Evolutionary conservation across 176 grass and related monocot genomes (phyloP), one percentile per base, ranked within the genome.

Genomic region (Alopecurus myosuroides): DNA sequence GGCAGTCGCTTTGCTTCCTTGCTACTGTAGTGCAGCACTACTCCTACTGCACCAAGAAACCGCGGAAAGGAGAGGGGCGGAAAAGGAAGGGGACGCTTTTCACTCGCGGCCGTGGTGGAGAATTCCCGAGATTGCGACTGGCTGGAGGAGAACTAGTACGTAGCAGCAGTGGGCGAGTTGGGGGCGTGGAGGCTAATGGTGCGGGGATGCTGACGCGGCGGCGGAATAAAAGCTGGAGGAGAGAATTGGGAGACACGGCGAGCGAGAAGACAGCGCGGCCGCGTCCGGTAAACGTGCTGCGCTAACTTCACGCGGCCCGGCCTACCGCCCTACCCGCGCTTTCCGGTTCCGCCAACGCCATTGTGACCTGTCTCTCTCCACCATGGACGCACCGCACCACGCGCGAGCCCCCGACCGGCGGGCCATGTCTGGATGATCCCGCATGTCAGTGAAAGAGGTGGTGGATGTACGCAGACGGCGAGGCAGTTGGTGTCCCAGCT

Each of bases 201-300:
- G 70, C 41, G 61, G 49, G 34, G 46, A 44, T 61, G 34, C 74
- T 35, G 86, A 35, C 79, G 86, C 37, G 79, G 77, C 79, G 71
- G 8, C 79, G 29, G 77, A 84, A 84, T 84, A 74, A 74, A 53
- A 84, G 55, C 75, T 20, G 19, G 55, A 45, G 81, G 49, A 37
- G 23, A 67, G 11, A 44, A 31, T 70, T 31, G 26, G 26, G 26
- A 28, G 46, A 41, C 44, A 41, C 44, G 76, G 76, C 76, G 77
- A 11, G 53, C n/a, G 78, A n/a, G n/a, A n/a, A n/a, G n/a, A 22
- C 29, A 25, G 78, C 78, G 78, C 78, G 30, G 78, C 78, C 42
- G 44, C 15, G 62, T 45, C 78, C 19, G 78, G 61, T 67, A 50
- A 50, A 50, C 45, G 78, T 67, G 78, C 72, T 7, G 9, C 25